phyloP scores from a whole-genome alignment of 2,329 filamentous ascomycete genomes.

The Botrytis medusae region DNA sequence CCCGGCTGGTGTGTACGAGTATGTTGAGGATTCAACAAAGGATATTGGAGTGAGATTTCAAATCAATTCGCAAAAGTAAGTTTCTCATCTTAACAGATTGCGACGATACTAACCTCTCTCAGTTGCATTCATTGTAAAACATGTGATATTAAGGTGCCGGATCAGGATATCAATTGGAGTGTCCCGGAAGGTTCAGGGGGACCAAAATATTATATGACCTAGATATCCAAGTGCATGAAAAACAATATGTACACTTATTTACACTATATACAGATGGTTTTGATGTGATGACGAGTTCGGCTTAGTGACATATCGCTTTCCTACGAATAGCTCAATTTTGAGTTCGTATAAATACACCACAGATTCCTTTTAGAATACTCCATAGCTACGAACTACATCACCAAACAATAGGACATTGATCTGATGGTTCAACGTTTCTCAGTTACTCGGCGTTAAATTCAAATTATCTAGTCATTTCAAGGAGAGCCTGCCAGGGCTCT shows the following conservation, averaged over 20 bases:
- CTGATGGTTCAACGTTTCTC: not conserved
- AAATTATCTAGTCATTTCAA: not conserved
- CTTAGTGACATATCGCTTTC: not conserved
- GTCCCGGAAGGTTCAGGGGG: constrained; percentile 66
- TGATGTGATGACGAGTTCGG: not conserved
- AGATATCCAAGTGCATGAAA: constrained; percentile 18
- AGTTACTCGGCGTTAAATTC: not conserved
- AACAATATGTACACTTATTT: not conserved
- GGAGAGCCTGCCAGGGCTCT: not conserved
- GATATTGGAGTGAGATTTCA: constrained; percentile 90
- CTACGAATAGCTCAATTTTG: not conserved
- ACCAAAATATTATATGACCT: constrained; percentile 69
- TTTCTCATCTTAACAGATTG: constrained; percentile 33
- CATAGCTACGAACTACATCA: not conserved
- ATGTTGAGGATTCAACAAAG: constrained; percentile 88
- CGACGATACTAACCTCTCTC: constrained; percentile 30
- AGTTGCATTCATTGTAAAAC: constrained; percentile 99
- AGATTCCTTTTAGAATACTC: not conserved
- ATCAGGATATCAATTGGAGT: constrained; percentile 71
- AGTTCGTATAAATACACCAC: not conserved
- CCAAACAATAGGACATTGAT: not conserved
- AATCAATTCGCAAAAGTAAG: constrained; percentile 96
- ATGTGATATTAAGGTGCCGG: constrained; percentile 96
- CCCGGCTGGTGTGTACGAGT: constrained; percentile 96
- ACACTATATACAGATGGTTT: not conserved